Base-by-base conservation (phyloP, 2,329 filamentous ascomycete genomes). In the Colletotrichum lini region DNA sequence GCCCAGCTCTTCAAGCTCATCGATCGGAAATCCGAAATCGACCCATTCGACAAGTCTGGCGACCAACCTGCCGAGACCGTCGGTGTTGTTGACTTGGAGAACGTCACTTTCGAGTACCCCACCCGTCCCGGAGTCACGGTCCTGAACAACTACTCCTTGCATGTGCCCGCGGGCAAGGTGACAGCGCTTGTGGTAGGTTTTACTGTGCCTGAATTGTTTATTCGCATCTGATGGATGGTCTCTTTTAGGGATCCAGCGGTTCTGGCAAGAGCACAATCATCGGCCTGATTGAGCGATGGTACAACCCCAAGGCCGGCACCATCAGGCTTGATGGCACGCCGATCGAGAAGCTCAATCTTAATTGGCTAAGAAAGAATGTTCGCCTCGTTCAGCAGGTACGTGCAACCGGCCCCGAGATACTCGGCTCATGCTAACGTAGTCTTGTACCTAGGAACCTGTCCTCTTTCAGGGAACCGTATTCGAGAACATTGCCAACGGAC, bases 401-500 rank as follows among this genome's bases (percentile, higher is more conserved):
- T 13, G 26, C 4, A 30, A 45, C n/a, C 65, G 64, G 15, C 16
- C 30, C n/a, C 16, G 18, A 26, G 10, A 12, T 40, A 4, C 30
- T 8, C 15, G 23, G 5, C 35, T 16, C 9, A 44, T 35, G 10
- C 35, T 23, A 23, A 49, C 58, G n/a, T 38, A 38, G 35, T 16
- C 35, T 7, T 47, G 47, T 18, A 6, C 13, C 6, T 78, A 81
- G 75, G 82, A 84, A 65, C 80, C 81, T 1, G 77, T 82, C 3
- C 72, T 84, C 2, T 83, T 84, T 65, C 80, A 80, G 54, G 80
- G 79, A 13, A 79, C 80, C 0, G 84, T 89, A 4, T 85, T 83
- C 68, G 82, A 85, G 3, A 90, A 89, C 73, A 84, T 90, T 2
- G 81, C 81, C 0, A 83, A 84, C 65, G 88, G 87, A 1, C 78